These are phyloP conservation scores for Tricholoma sp. DNA, from an alignment of 768 basidiomycete genomes.

Conservation along the genomic window DNA sequence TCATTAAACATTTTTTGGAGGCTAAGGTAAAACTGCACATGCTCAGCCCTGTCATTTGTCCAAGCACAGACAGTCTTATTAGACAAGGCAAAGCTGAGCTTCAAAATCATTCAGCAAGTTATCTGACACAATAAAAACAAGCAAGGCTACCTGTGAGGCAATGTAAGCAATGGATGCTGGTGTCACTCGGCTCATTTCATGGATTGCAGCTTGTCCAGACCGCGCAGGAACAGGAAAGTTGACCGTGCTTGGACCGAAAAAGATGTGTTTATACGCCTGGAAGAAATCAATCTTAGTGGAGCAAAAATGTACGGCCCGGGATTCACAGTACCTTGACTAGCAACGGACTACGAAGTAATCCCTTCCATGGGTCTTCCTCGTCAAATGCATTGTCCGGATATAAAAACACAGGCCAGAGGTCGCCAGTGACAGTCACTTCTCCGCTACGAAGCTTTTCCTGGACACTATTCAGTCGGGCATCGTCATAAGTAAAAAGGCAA, in stretches of 20 bases:
- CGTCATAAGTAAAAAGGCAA: not conserved
- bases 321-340: slow-evolving; percentile 13
- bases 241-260: not conserved
- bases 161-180: slow-evolving; percentile 10
- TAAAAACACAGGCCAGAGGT: slow-evolving; percentile 20
- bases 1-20: not conserved
- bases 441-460: slow-evolving; percentile 2
- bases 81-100: not conserved
- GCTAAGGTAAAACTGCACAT: not conserved
- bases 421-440: slow-evolving; percentile 11
- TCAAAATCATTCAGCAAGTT: not conserved
- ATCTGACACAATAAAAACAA: not conserved
- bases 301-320: not conserved
- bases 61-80: not conserved
- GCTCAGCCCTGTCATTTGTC: not conserved
- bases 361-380: slow-evolving; percentile 19
- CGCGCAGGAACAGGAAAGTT: not conserved
- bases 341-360: slow-evolving; percentile 15
- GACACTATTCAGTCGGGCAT: not conserved
- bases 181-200: slow-evolving; percentile 11
- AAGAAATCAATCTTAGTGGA: not conserved
- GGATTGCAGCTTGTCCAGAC: slow-evolving; percentile 7
- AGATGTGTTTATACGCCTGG: slow-evolving; percentile 9
- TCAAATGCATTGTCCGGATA: slow-evolving; percentile 15
- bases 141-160: slow-evolving; percentile 7